Percentiles rank a stretch among this genome's conserved stretches.
Evolutionary conservation across 1,284 basidiomycete genomes (phyloP).

Genomic region (Phaffia rhodozyma): DNA sequence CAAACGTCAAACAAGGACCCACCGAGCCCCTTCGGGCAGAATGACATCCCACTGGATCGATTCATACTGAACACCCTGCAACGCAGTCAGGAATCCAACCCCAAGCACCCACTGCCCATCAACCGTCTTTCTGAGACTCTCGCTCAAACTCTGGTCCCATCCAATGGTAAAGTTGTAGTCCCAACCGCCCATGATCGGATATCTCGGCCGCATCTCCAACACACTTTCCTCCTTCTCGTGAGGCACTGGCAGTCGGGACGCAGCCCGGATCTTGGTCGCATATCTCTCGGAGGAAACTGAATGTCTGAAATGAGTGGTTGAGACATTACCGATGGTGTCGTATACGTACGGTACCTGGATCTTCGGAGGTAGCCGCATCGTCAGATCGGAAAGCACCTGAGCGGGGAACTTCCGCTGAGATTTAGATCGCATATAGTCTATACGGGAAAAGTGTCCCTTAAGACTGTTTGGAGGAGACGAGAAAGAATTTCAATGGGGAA

Average conservation of each 20-base stretch:
- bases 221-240: conserved; percentile 41
- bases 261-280: conserved; percentile 39
- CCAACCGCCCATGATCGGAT: conserved; percentile 92
- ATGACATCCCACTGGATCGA: conserved; percentile 68
- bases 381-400: conserved; percentile 58
- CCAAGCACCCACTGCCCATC: conserved; percentile 54
- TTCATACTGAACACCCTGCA: conserved; percentile 69
- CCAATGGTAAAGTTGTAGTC: conserved; percentile 92
- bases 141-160: conserved; percentile 72
- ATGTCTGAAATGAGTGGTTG: conserved; percentile 72
- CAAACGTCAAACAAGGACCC: conserved; percentile 34
- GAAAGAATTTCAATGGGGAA: background rate
- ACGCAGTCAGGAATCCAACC: conserved; percentile 68
- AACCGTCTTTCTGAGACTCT: conserved; percentile 42
- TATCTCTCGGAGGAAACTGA: conserved; percentile 21
- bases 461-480: conserved; percentile 43
- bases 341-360: conserved; percentile 74
- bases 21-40: conserved; percentile 88
- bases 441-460: conserved; percentile 89
- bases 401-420: conserved; percentile 51
- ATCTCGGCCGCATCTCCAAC: conserved; percentile 76
- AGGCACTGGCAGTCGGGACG: conserved; percentile 34
- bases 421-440: conserved; percentile 68
- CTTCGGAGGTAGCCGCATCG: conserved; percentile 65
- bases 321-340: conserved; percentile 90